phyloP scores from a whole-genome alignment of 352 stramenopile genomes.

The Globisporangium orthogonon region DNA sequence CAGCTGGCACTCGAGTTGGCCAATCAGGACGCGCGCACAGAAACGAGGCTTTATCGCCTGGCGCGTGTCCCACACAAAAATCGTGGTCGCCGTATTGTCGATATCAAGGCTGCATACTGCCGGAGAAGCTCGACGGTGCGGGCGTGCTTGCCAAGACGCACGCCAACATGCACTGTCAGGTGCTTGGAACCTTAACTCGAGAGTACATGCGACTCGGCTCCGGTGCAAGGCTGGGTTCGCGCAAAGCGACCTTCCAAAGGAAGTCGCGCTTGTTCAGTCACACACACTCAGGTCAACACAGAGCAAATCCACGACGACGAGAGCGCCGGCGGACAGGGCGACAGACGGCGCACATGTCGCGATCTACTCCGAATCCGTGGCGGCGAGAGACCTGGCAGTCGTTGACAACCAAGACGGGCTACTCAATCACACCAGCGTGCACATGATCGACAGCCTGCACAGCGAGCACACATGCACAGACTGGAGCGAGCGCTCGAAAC shows the following conservation, averaged over 20 bases:
- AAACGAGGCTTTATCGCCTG: background rate
- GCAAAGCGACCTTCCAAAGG: too few species aligned
- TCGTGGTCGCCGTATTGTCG: background rate
- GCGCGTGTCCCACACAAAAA: conserved; percentile 3
- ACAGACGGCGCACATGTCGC: background rate
- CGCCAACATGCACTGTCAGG: too few species aligned
- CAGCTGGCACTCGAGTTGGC: conserved; percentile 1
- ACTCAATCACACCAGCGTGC: background rate
- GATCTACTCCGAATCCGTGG: background rate
- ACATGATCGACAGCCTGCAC: background rate
- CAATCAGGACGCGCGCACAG: conserved; percentile 2
- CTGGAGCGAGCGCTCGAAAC: too few species aligned
- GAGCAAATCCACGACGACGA: background rate
- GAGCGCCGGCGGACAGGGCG: background rate
- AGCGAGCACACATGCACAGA: too few species aligned
- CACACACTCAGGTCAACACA: too few species aligned
- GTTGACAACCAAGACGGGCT: background rate
- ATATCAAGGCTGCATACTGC: background rate
- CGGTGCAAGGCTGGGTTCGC: too few species aligned
- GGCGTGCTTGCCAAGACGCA: too few species aligned
- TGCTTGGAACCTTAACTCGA: too few species aligned
- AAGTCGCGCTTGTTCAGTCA: too few species aligned
- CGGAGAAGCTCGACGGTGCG: too few species aligned
- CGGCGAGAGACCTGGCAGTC: background rate
- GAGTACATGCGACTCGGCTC: too few species aligned